These are phyloP conservation scores for Claviceps maximensis DNA, from an alignment of 2,329 filamentous ascomycete species.

Conservation along the genomic window DNA sequence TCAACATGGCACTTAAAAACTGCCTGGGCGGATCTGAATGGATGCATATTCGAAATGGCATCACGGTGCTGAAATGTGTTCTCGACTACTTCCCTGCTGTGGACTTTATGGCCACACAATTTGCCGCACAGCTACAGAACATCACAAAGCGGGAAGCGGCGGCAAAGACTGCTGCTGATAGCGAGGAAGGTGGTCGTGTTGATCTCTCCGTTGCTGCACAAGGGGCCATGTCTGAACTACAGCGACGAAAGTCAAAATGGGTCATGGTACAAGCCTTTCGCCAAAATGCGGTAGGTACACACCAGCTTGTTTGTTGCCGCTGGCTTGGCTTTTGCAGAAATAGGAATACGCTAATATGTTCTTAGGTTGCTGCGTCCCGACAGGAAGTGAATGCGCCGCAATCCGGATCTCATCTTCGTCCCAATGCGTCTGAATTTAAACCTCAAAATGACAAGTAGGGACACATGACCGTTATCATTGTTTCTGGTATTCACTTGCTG, in stretches of 20 bases:
- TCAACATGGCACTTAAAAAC: constrained; percentile 66
- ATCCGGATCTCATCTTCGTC: constrained; percentile 32
- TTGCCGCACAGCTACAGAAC: constrained; percentile 49
- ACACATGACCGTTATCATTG: constrained; percentile 5
- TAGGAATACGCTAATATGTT: neutral
- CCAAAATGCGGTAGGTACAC: constrained; percentile 41
- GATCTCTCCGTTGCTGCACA: constrained; percentile 64
- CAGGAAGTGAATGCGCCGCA: constrained; percentile 16
- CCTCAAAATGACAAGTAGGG: constrained; percentile 31
- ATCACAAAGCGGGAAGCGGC: constrained; percentile 49
- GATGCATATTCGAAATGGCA: constrained; percentile 95
- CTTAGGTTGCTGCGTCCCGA: constrained; percentile 17
- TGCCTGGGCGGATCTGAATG: constrained; percentile 79
- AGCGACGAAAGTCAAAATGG: constrained; percentile 54
- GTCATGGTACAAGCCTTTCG: constrained; percentile 63
- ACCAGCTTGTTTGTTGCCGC: neutral
- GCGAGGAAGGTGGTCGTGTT: constrained; percentile 48
- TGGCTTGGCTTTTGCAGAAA: neutral
- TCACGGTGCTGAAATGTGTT: constrained; percentile 73
- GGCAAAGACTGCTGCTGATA: constrained; percentile 31
- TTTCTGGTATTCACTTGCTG: constrained; percentile 1
- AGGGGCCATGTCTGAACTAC: constrained; percentile 57
- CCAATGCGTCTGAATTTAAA: constrained; percentile 53
- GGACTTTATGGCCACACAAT: constrained; percentile 69
- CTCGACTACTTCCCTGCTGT: constrained; percentile 76